Base-by-base conservation (phyloP, 1,139 yeast species). In the Meyerozyma carpophila region DNA sequence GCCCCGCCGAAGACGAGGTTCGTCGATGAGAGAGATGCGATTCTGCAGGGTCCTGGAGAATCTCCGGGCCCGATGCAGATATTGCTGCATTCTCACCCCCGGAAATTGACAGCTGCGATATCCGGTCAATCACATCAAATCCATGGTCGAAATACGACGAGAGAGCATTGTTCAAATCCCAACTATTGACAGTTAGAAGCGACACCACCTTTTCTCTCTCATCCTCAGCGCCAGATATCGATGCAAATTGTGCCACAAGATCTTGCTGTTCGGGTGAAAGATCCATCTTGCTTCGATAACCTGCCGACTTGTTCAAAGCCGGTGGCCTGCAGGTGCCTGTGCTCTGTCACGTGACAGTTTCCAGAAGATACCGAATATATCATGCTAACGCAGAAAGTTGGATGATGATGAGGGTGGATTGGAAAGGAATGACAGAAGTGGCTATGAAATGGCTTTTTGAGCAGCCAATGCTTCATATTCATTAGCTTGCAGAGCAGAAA, bases 101-200 rank as follows among this genome's bases (percentile, higher is more conserved):
- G 37, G 39, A 11, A 44, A 47, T 28, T 27, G 40, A 6, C 4
- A 11, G 29, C 29, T 4, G 25, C 13, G 34, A 31, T 11, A 14
- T 26, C 18, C 32, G 43, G 18, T 18, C 36, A 34, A 63, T 55
- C 28, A 62, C 49, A 2, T 65, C 66, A 47, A 72, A 70, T 32
- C 81, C 79, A 13, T 69, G 62, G 49, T 79, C 84, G 50, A 79
- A 77, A 53, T 65, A 79, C 42, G 72, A 62, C 9, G 75, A 69
- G 25, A 77, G 63, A 11, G 83, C 76, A 44, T 65, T 65, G 50
- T 79, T 79, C 46, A 79, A 59, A 52, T 78, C 66, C 71, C 73
- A 73, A 45, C 72, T 68, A 50, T 76, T 66, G 32, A 68, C 62
- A 1, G 66, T 57, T 40, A 79, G 59, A 24, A 79, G 57, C 28